Base-by-base conservation (phyloP, 1,284 basidiomycete genomes). In the Xanthoconium separans region DNA sequence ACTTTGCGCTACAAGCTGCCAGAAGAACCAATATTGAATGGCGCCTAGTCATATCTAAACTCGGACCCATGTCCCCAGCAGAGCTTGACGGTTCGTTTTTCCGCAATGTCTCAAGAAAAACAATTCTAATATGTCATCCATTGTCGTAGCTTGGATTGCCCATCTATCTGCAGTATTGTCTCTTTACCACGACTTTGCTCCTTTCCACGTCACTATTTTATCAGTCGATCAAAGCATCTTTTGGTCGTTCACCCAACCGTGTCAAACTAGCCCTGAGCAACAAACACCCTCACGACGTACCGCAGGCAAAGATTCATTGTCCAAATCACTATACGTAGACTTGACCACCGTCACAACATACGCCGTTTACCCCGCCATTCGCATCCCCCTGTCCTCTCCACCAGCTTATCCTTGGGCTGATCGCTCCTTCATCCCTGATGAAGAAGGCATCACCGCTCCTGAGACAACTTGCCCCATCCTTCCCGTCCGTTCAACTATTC, bases 1-100 rank as follows among this genome's bases (percentile, higher is more conserved):
- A 75, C 10, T 87, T 92, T 65, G 79, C 79, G 1, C 68, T 78
- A 55, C 74, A 77, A 27, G 80, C 86, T 62, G 80, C 84, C 11
- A 78, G 76, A 59, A 78, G 75, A 52, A 85, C 85, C 11, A 83
- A 83, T 64, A 73, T 91, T 15, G 89, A 93, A 64, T 94, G 91
- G 91, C 77, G 86, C 51, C 71, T 93, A 18, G 82, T 88, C 5
- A 73, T 93, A 55, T 74, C 85, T 16, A 87, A 84, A 62, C 66
- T 87, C 6, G 91, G 89, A 1, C 56, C 71, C 13, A 81, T 92
- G 73, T 66, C 69, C 0, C 69, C 75, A 41, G 63, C 64, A 7
- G 91, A 93, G 62, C 67, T 89, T n/a, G 75, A 83, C 61, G 85
- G 90, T 91, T 62, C 63, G 83, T 73, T 37, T 44, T 56, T 51